Percentiles rank a stretch among this genome's conserved stretches.
phyloP scores from a whole-genome alignment of 2,329 filamentous ascomycete genomes.

The Incumbomyces lentus region DNA sequence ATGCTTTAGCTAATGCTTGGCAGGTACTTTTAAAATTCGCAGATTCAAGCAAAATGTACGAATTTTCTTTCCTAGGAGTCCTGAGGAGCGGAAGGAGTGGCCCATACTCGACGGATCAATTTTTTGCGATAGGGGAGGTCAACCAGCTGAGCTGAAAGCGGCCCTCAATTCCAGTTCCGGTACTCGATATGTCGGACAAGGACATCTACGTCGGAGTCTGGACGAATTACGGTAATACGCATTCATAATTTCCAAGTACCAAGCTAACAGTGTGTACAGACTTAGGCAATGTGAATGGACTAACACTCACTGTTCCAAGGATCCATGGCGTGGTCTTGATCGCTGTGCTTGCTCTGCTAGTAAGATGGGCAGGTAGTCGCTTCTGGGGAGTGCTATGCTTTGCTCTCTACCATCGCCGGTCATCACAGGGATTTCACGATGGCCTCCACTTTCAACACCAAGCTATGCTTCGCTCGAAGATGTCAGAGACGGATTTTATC shows the following conservation, averaged over 20 bases:
- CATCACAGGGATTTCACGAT: background rate
- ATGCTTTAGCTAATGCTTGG: too few species aligned
- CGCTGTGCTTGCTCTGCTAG: constrained; percentile 5
- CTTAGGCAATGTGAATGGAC: background rate
- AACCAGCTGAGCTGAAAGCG: too few species aligned
- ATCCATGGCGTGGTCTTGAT: constrained; percentile 5
- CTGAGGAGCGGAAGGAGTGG: too few species aligned
- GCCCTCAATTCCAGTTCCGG: too few species aligned
- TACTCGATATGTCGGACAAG: constrained; percentile 1
- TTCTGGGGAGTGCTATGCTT: constrained; percentile 8
- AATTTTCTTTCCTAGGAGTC: too few species aligned
- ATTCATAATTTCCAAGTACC: too few species aligned
- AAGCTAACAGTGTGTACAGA: too few species aligned
- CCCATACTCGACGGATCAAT: too few species aligned
- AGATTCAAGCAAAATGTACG: too few species aligned
- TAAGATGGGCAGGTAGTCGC: constrained; percentile 6
- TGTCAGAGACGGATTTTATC: constrained; percentile 3
- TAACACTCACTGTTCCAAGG: constrained; percentile 4
- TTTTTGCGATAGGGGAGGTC: too few species aligned
- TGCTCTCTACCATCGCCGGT: background rate
- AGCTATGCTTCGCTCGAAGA: constrained; percentile 5
- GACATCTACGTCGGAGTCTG: constrained; percentile 4
- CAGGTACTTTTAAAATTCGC: too few species aligned
- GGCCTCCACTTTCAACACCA: constrained; percentile 7
- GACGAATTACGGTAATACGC: constrained; percentile 1